Conservation (phyloP, 352 stramenopile genomes). For the Pythium utonaiense region DNA sequence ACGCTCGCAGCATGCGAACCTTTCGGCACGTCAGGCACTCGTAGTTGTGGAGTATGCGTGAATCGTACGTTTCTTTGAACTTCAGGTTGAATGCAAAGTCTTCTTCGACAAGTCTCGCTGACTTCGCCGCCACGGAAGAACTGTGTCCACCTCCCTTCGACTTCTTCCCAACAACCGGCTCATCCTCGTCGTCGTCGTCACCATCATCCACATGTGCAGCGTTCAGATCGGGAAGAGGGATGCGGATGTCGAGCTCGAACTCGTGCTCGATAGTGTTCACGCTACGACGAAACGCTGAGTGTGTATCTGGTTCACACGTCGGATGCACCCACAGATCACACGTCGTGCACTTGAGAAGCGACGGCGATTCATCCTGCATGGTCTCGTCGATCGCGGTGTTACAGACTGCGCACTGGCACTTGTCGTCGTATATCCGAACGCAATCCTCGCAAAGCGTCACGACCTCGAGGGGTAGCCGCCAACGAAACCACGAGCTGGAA, state of each 20-base stretch:
- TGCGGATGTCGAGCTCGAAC: conserved; percentile 52
- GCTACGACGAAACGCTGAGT: conserved; percentile 50
- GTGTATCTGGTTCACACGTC: conserved; percentile 69
- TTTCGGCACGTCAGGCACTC: conserved; percentile 83
- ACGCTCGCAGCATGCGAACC: conserved; percentile 60
- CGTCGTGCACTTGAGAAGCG: conserved; percentile 65
- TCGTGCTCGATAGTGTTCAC: conserved; percentile 2
- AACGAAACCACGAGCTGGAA: conserved; percentile 55
- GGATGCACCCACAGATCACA: conserved; percentile 82
- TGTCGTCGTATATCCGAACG: conserved; percentile 52
- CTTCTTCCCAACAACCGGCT: not conserved
- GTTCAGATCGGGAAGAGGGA: conserved; percentile 28
- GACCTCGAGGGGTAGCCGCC: conserved; percentile 57
- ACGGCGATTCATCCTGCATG: conserved; percentile 37
- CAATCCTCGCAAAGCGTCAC: conserved; percentile 65
- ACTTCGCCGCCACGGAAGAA: conserved; percentile 24
- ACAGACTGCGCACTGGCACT: conserved; percentile 78
- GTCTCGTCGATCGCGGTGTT: conserved; percentile 44
- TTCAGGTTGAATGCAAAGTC: conserved; percentile 46
- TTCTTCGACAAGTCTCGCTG: conserved; percentile 60
- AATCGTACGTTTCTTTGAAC: conserved; percentile 68
- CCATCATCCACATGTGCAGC: conserved; percentile 9
- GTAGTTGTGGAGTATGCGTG: conserved; percentile 72
- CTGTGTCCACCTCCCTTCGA: not conserved
- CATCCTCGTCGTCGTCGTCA: conserved; percentile 15